Evolutionary conservation across 805 yeast species (phyloP).

Genomic region (Candida namnaoensis): DNA sequence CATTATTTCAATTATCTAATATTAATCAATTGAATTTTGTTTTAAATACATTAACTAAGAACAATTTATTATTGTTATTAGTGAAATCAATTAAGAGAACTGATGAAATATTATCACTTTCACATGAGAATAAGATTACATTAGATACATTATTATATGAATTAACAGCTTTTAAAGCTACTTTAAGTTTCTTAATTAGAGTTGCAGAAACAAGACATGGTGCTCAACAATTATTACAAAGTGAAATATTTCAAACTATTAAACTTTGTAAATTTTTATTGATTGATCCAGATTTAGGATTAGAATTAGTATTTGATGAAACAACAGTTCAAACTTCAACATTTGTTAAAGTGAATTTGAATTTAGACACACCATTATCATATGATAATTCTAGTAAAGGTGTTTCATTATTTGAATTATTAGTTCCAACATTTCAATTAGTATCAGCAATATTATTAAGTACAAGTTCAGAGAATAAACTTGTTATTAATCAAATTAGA

Average conservation of each 20-base stretch:
- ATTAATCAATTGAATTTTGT: slow-evolving; percentile 45
- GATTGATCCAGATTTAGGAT: slow-evolving; percentile 76
- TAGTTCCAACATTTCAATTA: slow-evolving; percentile 69
- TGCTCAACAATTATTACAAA: slow-evolving; percentile 65
- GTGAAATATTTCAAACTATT: slow-evolving; percentile 60
- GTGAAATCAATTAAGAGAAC: slow-evolving; percentile 61
- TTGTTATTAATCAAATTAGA: slow-evolving; percentile 44
- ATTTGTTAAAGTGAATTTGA: slow-evolving; percentile 34
- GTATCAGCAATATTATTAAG: slow-evolving; percentile 59
- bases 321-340: slow-evolving; percentile 19
- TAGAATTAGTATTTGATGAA: slow-evolving; percentile 39
- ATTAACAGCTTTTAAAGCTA: slow-evolving; percentile 66
- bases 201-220: slow-evolving; percentile 74
- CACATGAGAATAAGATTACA: slow-evolving; percentile 28
- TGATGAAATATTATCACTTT: slow-evolving; percentile 46
- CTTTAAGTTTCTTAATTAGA: slow-evolving; percentile 59
- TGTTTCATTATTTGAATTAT: slow-evolving; percentile 55
- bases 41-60: slow-evolving; percentile 50
- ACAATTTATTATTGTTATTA: slow-evolving; percentile 56
- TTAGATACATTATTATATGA: slow-evolving; percentile 59
- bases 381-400: slow-evolving; percentile 20
- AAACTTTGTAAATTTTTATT: slow-evolving; percentile 45
- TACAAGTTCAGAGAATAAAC: slow-evolving; percentile 67
- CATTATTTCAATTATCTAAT: slow-evolving; percentile 47
- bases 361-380: slow-evolving; percentile 43